A percentile compares a stretch with the other conserved stretches of the same genome.
These are phyloP conservation scores for Flueggea neowawraea DNA, from an alignment of 441 rosid species.

Conservation along the genomic window DNA sequence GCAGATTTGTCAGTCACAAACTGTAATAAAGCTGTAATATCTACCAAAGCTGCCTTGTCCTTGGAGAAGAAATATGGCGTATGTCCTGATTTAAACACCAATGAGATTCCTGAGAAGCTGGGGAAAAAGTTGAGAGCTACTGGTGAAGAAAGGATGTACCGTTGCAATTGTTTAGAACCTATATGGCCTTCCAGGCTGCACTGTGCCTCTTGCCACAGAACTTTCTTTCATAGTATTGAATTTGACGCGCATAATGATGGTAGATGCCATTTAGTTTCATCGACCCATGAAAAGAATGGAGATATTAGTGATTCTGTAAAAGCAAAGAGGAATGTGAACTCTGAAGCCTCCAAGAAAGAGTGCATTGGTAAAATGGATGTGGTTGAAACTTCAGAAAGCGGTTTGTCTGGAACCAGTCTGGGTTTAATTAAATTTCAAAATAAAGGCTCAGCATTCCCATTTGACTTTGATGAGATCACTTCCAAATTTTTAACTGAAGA, in stretches of 20 bases:
- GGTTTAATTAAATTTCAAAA: conserved; percentile 61
- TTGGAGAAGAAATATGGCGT: conserved; percentile 81
- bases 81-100: conserved; percentile 37
- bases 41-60: conserved; percentile 66
- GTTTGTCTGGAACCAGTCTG: conserved; percentile 40
- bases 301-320: conserved; percentile 35
- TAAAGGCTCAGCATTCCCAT: conserved; percentile 55
- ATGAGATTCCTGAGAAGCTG: conserved; percentile 37
- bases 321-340: conserved; percentile 39
- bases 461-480: conserved; percentile 65
- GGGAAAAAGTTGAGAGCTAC: conserved; percentile 50
- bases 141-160: conserved; percentile 51
- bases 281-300: conserved; percentile 41
- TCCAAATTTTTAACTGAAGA: conserved; percentile 77
- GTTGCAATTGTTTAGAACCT: conserved; percentile 89
- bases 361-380: conserved; percentile 25
- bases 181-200: conserved; percentile 82
- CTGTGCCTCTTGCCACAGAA: conserved; percentile 82
- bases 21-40: conserved; percentile 21
- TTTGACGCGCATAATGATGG: conserved; percentile 64
- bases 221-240: conserved; percentile 49
- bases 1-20: conserved; percentile 17
- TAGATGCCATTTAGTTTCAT: conserved; percentile 45
- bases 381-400: conserved; percentile 32
- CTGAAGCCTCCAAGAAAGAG: conserved; percentile 29